These are phyloP conservation scores for Colletotrichum abscissum DNA, from an alignment of 2,329 filamentous ascomycete species.

Conservation along the genomic window DNA sequence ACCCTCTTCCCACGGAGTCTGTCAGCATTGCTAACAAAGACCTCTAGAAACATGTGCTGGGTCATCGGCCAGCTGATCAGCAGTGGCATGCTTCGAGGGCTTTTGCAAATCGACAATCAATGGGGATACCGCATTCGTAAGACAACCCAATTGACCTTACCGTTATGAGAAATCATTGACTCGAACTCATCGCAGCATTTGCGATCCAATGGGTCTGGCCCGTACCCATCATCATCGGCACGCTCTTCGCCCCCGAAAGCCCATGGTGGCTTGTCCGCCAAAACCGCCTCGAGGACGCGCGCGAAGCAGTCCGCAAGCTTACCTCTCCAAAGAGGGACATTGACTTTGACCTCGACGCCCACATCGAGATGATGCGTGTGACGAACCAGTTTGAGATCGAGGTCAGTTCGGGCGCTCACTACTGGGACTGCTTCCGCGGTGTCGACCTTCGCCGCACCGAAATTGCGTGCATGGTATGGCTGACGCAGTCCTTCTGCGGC, in stretches of 20 bases:
- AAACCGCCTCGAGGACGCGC: constrained; percentile 39
- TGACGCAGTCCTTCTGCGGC: constrained; percentile 41
- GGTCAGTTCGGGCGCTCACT: constrained; percentile 36
- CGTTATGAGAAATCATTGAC: background rate
- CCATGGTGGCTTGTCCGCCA: constrained; percentile 42
- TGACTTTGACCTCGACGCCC: constrained; percentile 37
- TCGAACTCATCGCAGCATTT: constrained; percentile 40
- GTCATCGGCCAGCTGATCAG: constrained; percentile 53
- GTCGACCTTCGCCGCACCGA: constrained; percentile 43
- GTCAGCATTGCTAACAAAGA: constrained; percentile 35
- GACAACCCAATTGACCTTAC: background rate
- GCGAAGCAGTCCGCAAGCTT: constrained; percentile 22
- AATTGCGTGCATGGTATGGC: constrained; percentile 43
- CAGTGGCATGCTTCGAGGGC: constrained; percentile 47
- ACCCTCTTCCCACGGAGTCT: constrained; percentile 1
- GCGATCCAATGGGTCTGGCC: constrained; percentile 43
- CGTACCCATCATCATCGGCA: constrained; percentile 35
- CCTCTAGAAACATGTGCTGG: constrained; percentile 51
- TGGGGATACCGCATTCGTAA: constrained; percentile 58
- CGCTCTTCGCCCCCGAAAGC: constrained; percentile 39
- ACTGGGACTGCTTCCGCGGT: constrained; percentile 37
- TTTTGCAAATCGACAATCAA: constrained; percentile 41
- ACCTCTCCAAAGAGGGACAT: constrained; percentile 37
- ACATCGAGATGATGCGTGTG: constrained; percentile 42
- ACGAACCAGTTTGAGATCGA: constrained; percentile 46